Evolutionary conservation across 495 filamentous ascomycete species (phyloP).

Genomic region (Aspergillus saccharolyticus): DNA sequence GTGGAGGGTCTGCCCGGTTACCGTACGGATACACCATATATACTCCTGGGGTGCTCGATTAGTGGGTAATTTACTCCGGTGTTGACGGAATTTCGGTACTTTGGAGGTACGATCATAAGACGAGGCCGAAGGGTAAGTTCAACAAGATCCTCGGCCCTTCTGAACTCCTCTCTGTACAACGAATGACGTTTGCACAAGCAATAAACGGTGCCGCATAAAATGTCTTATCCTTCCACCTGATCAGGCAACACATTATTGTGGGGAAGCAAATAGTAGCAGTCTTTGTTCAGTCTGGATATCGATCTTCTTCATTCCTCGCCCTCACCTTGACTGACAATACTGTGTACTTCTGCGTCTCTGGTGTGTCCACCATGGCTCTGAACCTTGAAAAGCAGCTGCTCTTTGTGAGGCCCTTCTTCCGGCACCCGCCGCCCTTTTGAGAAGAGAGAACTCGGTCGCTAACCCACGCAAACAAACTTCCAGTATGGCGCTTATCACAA

Average conservation of each 20-base stretch:
- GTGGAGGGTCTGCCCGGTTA: neutral
- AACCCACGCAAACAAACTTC: neutral
- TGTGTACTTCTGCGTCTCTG: neutral
- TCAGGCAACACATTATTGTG: conserved; percentile 6
- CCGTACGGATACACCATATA: neutral
- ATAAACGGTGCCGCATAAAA: conserved; percentile 2
- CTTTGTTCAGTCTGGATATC: neutral
- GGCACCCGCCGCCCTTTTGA: neutral
- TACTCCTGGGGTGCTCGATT: neutral
- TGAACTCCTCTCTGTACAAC: conserved; percentile 1
- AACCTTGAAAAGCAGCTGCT: conserved; percentile 75
- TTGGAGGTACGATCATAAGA: neutral
- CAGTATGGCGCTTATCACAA: conserved; percentile 96
- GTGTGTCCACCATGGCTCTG: conserved; percentile 57
- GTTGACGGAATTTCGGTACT: neutral
- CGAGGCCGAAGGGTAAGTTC: neutral
- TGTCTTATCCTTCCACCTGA: conserved; percentile 16
- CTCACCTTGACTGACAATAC: neutral
- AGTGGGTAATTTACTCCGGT: neutral
- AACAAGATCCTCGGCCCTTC: conserved; percentile 15
- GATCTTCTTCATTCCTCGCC: neutral
- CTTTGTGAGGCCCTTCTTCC: conserved; percentile 54
- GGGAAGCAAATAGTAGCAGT: neutral
- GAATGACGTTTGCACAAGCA: conserved; percentile 20
- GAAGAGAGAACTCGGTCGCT: neutral